Conservation (phyloP, 2,329 filamentous ascomycete genomes). For the Aquanectria penicillioides region DNA sequence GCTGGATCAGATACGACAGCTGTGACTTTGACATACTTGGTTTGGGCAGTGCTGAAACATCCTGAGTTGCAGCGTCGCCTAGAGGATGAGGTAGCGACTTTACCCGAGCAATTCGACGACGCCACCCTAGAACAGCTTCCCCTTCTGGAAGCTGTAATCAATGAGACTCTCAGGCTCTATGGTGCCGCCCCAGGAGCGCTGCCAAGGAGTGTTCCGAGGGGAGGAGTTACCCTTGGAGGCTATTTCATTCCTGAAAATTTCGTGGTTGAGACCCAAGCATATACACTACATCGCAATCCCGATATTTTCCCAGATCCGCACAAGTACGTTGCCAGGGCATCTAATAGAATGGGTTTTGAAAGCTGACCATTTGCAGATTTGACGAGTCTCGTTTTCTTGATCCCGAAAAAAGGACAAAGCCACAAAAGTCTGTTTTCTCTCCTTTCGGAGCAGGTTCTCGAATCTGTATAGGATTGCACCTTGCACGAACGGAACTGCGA, state of each 20-base stretch:
- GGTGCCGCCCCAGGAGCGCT: constrained; percentile 26
- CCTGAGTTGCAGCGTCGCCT: constrained; percentile 4
- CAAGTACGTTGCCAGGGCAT: neutral
- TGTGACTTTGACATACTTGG: constrained; percentile 22
- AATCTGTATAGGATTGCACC: constrained; percentile 24
- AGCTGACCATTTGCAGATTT: neutral
- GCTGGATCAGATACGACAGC: constrained; percentile 27
- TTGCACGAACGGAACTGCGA: constrained; percentile 28
- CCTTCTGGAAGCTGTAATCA: constrained; percentile 20
- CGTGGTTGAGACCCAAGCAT: constrained; percentile 24
- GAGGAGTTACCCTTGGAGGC: neutral
- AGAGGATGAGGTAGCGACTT: constrained; percentile 7
- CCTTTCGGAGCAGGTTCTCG: constrained; percentile 27
- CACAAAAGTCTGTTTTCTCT: neutral
- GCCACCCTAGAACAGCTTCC: constrained; percentile 2
- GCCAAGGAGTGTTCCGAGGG: constrained; percentile 12
- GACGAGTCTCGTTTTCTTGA: constrained; percentile 2
- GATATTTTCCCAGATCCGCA: constrained; percentile 1
- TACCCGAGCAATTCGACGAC: constrained; percentile 5
- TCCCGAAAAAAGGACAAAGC: neutral
- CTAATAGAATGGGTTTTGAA: fast-evolving
- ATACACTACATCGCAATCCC: constrained; percentile 15
- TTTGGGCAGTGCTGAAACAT: constrained; percentile 23
- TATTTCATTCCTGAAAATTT: constrained; percentile 4
- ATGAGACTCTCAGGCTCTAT: constrained; percentile 27